phyloP scores from a whole-genome alignment of 2,329 filamentous ascomycete genomes.

The Dothistroma pini region DNA sequence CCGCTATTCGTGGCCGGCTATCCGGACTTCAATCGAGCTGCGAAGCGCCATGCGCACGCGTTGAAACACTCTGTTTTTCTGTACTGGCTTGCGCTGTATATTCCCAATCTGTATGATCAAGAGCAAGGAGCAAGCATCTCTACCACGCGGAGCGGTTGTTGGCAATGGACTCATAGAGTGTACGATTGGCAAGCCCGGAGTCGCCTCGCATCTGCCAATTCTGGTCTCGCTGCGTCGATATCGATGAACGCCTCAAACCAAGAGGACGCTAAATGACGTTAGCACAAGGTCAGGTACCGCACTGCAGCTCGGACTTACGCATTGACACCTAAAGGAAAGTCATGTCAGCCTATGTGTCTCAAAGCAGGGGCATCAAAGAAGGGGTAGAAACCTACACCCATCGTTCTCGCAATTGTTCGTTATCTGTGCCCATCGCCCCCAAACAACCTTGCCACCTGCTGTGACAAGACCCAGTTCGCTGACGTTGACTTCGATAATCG shows the following conservation, averaged over 20 bases:
- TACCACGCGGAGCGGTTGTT: neutral
- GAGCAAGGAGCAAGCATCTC: neutral
- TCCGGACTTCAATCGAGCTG: neutral
- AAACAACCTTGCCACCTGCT: constrained; percentile 86
- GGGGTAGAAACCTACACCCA: constrained; percentile 34
- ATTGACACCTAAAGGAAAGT: neutral
- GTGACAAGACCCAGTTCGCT: constrained; percentile 88
- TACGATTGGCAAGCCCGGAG: neutral
- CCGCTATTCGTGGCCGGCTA: neutral
- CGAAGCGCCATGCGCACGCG: neutral
- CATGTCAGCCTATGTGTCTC: neutral
- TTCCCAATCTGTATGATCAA: too few relatives aligned
- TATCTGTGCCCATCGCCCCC: constrained; percentile 79
- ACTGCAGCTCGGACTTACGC: constrained; percentile 6
- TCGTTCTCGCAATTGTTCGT: constrained; percentile 59
- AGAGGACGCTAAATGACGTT: constrained; percentile 11
- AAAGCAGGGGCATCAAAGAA: neutral
- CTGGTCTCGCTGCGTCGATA: neutral
- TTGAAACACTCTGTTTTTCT: neutral
- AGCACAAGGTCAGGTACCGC: neutral
- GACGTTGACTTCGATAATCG: constrained; percentile 87
- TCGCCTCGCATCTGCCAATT: neutral
- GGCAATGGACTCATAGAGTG: neutral
- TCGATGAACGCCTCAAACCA: constrained; percentile 11
- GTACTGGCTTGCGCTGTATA: neutral